Evolutionary conservation across 805 yeast genomes (phyloP), one percentile per base, ranked within the genome.

Genomic region (Spathaspora sp.): DNA sequence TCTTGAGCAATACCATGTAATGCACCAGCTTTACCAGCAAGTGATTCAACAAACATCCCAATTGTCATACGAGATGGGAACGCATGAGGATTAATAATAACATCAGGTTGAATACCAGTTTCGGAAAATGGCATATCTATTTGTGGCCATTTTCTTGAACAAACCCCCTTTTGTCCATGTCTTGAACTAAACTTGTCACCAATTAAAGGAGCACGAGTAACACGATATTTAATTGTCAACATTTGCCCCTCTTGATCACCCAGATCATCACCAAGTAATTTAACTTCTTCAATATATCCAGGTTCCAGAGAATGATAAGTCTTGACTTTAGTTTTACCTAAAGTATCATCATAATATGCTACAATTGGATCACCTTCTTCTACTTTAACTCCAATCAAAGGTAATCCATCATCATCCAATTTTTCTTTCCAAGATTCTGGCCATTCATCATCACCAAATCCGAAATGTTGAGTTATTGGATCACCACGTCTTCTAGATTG

Each of bases 41-140:
- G 73, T 49, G 96, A 87, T 73, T 94, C 99, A 47, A 94, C 97
- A 73, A 94, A 94, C 98, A 94, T 94, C 77, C 99, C 99, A 71
- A 94, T 93, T 11, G 99, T 94, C 99, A 94, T 94, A 78, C 99
- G 94, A 47, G 98, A 93, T 61, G 99, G 99, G 93, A 93, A 94
- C 59, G 98, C 99, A 69, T 93, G 99, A 3, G 99, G 99, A 69
- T 94, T 94, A 65, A 94, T 94, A 65, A 94, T 94, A 60, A 94
- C 87, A 73, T 94, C 99, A 1, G 99, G 99, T 69, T 89, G 97
- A 55, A 94, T 93, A 63, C 99, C 99, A 32, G 89, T 77, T 73
- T 94, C 99, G 58, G 90, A 82, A 76, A 94, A 94, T 50, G 99
- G 99, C 96, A 94, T 85, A 69, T 94, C 98, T 56, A 89, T 78